These are phyloP conservation scores for Chalara sp. DNA, from an alignment of 2,329 filamentous ascomycete genomes.

Conservation along the genomic window DNA sequence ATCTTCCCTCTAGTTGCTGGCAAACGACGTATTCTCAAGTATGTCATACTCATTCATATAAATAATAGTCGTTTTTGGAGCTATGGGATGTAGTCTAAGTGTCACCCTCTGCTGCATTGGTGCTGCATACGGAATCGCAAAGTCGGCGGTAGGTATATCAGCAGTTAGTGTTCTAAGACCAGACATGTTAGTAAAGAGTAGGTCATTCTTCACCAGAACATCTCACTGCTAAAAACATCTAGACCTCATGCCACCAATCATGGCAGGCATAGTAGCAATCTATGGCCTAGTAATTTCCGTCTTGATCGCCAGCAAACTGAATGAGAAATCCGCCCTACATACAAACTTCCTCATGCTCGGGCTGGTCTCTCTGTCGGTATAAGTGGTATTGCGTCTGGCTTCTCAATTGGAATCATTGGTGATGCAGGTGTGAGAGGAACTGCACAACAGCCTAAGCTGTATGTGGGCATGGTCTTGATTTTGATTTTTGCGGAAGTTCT, in stretches of 20 bases:
- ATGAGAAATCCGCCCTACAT: constrained; percentile 63
- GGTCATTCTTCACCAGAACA: constrained; percentile 26
- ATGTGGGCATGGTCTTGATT: constrained; percentile 73
- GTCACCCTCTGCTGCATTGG: too few species aligned
- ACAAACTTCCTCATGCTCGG: constrained; percentile 78
- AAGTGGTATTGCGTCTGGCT: constrained; percentile 65
- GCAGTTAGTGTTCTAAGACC: constrained; percentile 95
- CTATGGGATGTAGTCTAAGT: too few species aligned
- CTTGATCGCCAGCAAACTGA: constrained; percentile 70
- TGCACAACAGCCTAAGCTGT: constrained; percentile 58
- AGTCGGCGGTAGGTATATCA: constrained; percentile 94
- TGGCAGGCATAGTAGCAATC: constrained; percentile 99
- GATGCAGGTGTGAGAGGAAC: constrained; percentile 81
- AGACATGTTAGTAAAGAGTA: constrained; percentile 98
- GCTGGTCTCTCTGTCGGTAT: constrained; percentile 75
- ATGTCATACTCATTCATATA: too few species aligned
- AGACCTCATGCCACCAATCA: constrained; percentile 99
- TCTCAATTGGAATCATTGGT: constrained; percentile 79
- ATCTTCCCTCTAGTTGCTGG: too few species aligned
- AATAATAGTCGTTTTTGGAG: too few species aligned
- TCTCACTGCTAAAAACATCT: constrained; percentile 1
- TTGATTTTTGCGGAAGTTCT: constrained; percentile 77
- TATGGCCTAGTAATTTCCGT: constrained; percentile 85
- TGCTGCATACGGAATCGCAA: constrained; percentile 86
- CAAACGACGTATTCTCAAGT: too few species aligned